Base-by-base conservation (phyloP, 2,329 filamentous ascomycete species). In the Verticillium nonalfalfae region DNA sequence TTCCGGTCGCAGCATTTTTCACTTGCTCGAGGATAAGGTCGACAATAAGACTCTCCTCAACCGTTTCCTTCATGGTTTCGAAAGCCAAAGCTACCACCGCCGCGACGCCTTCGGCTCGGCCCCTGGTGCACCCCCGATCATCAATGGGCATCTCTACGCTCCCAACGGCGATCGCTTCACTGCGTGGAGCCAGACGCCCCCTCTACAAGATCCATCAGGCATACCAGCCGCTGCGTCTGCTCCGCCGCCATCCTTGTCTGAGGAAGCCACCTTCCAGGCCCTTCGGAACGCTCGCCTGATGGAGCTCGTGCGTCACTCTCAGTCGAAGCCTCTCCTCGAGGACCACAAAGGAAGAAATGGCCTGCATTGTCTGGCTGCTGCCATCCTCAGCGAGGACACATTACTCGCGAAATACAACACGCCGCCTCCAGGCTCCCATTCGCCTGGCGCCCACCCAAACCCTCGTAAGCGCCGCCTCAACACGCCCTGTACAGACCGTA, bases 331-430 rank as follows among this genome's bases (percentile, higher is more conserved):
- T 0, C 65, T 59, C 7, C 59, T 68, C 15, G 78, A 81, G 64
- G 79, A 82, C 64, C 45, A 70, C 1, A 69, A 78, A 5, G 83
- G 84, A 5, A 79, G 82, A 26, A 86, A 86, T 63, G 83, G 79
- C 9, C 73, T 86, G 15, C 84, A 86, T 65, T 85, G 82, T 63
- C 78, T 86, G n/a, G 83, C 83, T 2, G 78, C 80, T 62, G 81
- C 79, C 7, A 78, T 78, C n/a, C 70, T 85, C 1, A 77, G 77
- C 64, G 60, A 71, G 36, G 69, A 72, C 4, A 75, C 73, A 26
- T 69, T 79, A 10, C 68, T 73, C 14, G 71, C 74, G 59, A 76
- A 75, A 57, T 70, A 70, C 21, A 70, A 73, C 60, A 54, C 10
- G 21, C 70, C 70, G 7, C 66, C 65, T 13, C 26, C 56, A 26